Evolutionary conservation across 257 asterid genomes (phyloP).

Genomic region (Ocimum tenuiflorum): DNA sequence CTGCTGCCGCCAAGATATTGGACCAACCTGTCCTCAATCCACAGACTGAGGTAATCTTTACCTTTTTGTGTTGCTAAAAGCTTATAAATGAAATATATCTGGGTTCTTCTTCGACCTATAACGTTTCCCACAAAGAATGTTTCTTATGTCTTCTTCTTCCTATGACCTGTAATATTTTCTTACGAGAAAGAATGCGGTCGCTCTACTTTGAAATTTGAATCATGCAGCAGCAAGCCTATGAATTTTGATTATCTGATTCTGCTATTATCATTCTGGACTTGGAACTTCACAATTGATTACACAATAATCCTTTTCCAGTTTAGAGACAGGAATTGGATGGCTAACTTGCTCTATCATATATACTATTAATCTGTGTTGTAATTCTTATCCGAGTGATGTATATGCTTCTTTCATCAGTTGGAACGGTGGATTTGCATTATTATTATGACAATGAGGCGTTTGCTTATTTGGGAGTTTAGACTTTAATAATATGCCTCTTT

Average conservation of each 20-base stretch:
- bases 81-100: slow-evolving; percentile 3
- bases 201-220: not conserved
- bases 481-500: not conserved
- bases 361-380: not conserved
- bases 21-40: slow-evolving; percentile 52
- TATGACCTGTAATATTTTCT: slow-evolving; percentile 3
- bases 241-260: not conserved
- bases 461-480: not conserved
- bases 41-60: slow-evolving; percentile 41
- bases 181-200: not conserved
- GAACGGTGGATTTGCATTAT: not conserved
- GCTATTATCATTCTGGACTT: not conserved
- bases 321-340: not conserved
- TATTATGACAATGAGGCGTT: not conserved
- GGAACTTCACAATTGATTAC: not conserved
- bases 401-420: not conserved
- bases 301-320: not conserved
- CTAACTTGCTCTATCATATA: not conserved
- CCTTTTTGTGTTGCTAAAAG: not conserved
- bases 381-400: not conserved
- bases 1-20: slow-evolving; percentile 50
- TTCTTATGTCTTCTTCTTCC: not conserved
- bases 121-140: not conserved
- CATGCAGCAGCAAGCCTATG: not conserved
- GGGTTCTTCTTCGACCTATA: not conserved